Base-by-base conservation (phyloP, 2,329 filamentous ascomycete genomes). In the Fusarium nodosum region DNA sequence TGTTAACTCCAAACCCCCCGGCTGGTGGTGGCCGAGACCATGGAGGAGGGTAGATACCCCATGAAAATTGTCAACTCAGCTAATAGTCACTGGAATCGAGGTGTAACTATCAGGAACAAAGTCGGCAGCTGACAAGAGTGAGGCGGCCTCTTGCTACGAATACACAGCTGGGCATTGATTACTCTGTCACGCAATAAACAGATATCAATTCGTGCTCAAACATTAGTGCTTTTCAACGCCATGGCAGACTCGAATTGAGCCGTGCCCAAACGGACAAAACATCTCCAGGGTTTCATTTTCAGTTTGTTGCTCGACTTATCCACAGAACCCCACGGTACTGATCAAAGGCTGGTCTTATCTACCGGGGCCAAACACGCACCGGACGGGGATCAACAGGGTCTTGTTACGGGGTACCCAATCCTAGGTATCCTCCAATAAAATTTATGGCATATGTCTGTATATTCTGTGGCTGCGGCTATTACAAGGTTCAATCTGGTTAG, bases 61-160 rank as follows among this genome's bases (percentile, higher is more conserved):
- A 38, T 20, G 36, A 26, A 45, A 36, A 36, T 51, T 38, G 41
- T 38, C 47, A 46, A 47, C 56, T 55, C 57, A 34, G 44, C 34
- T 54, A 13, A 18, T 24, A 46, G n/a, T 45, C 12, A 46, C 44
- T 64, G n/a, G 55, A 52, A 30, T 46, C 16, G 44, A 31, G 26
- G 12, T 46, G 26, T 46, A 31, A 30, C 26, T 30, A 31, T 30
- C 26, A 7, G 44, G 41, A 44, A 44, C 24, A 26, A 31, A 36
- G 51, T 52, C 22, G 38, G 42, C 30, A 41, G 44, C 47, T 59
- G 24, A 58, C 47, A 34, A 72, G 51, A 72, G 56, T 71, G 71
- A 71, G 69, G 71, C 69, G 61, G 60, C 47, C 56, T 48, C 39
- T 46, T 51, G 28, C 39, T 47, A 56, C 52, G 2, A 54, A 60